Evolutionary conservation across 441 rosid genomes (phyloP).

Genomic region (Gossypium schwendimanii): DNA sequence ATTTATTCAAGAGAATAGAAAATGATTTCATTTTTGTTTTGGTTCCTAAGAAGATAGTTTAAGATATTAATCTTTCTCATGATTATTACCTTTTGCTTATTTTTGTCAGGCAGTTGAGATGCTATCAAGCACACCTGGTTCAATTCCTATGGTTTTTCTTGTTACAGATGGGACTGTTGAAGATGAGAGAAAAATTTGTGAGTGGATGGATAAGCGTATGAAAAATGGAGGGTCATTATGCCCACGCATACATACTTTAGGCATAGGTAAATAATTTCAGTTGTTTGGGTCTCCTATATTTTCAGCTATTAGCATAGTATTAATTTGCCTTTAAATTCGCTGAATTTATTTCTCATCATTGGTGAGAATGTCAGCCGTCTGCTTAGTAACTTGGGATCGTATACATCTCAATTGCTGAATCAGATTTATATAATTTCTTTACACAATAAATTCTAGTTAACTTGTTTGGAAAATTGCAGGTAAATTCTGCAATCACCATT

Average conservation of each 20-base stretch:
- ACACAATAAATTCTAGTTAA: neutral
- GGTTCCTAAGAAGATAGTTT: neutral
- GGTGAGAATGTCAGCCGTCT: neutral
- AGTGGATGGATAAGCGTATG: conserved; percentile 47
- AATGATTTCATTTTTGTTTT: neutral
- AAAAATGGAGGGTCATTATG: conserved; percentile 39
- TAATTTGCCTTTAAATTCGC: neutral
- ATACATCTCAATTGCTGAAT: neutral
- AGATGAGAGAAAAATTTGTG: conserved; percentile 74
- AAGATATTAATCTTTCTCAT: neutral
- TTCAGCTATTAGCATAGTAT: neutral
- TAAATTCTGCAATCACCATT: conserved; percentile 84
- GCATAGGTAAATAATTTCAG: conserved; percentile 55
- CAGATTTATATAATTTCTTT: neutral
- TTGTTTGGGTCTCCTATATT: neutral
- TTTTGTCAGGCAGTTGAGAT: conserved; percentile 72
- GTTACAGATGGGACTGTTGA: conserved; percentile 81
- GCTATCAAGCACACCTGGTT: conserved; percentile 45
- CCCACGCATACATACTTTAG: conserved; percentile 87
- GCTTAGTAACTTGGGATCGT: neutral
- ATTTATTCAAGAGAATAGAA: neutral
- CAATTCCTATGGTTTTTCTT: conserved; percentile 63
- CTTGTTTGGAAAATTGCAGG: conserved; percentile 39
- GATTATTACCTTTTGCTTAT: conserved; percentile 1
- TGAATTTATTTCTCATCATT: neutral